Percentiles rank a stretch among this genome's conserved stretches.
Conservation (phyloP, 2,329 filamentous ascomycete genomes). For the Cercospora sp. region DNA sequence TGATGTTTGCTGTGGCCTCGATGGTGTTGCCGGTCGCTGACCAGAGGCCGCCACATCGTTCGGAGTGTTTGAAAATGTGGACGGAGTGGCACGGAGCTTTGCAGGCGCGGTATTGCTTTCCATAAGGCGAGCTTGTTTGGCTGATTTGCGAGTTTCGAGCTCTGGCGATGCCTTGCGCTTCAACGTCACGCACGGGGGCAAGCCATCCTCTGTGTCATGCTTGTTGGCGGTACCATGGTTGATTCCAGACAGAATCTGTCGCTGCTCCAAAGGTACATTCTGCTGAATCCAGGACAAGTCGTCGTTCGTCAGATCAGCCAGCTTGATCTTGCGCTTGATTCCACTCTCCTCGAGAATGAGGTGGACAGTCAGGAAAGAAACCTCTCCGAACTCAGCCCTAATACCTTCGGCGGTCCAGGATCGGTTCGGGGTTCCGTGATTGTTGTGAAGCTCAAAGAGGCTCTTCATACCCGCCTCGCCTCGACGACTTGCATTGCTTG, state of each 20-base stretch:
- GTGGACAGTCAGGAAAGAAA: constrained; percentile 8
- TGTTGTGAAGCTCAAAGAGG: constrained; percentile 14
- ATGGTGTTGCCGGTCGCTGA: not conserved
- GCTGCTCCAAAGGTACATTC: constrained; percentile 7
- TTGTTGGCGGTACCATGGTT: not conserved
- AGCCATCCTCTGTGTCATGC: constrained; percentile 5
- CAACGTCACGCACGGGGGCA: not conserved
- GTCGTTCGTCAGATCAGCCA: not conserved
- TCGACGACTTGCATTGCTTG: constrained; percentile 16
- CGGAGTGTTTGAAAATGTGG: not conserved
- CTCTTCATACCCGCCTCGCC: constrained; percentile 25
- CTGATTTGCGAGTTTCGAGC: not conserved
- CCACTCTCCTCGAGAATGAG: constrained; percentile 13
- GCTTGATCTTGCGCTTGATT: constrained; percentile 6
- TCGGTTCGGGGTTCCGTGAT: constrained; percentile 11
- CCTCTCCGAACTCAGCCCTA: constrained; percentile 10
- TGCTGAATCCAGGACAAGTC: constrained; percentile 9
- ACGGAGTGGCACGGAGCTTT: not conserved
- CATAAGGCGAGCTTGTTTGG: not conserved
- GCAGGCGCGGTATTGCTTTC: not conserved
- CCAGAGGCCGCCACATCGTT: not conserved
- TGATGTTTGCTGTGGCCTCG: not conserved
- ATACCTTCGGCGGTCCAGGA: constrained; percentile 10
- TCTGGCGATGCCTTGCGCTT: constrained; percentile 8
- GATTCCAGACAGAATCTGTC: constrained; percentile 12